Evolutionary conservation across 768 basidiomycete genomes (phyloP).

Genomic region (Lentinula detonsa): DNA sequence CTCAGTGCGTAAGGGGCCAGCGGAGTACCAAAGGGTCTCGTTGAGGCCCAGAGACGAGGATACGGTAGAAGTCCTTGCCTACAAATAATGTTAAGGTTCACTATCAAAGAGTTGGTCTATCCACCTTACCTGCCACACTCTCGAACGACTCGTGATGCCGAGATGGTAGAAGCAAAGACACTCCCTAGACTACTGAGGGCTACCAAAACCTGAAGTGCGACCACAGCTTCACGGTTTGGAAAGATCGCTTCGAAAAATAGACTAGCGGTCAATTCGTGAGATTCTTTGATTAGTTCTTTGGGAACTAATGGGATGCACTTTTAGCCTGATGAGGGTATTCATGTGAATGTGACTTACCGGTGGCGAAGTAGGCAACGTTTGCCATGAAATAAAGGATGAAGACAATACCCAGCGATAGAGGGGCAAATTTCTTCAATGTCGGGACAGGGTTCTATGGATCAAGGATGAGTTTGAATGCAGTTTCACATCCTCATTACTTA

Average conservation of each 20-base stretch:
- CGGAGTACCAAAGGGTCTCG: constrained; percentile 46
- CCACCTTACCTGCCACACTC: constrained; percentile 30
- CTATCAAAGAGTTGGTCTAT: neutral
- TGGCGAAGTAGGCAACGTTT: constrained; percentile 36
- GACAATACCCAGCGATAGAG: constrained; percentile 39
- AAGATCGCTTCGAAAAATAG: constrained; percentile 48
- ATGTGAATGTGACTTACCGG: constrained; percentile 13
- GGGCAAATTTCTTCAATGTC: constrained; percentile 39
- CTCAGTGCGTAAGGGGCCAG: constrained; percentile 38
- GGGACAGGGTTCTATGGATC: constrained; percentile 29
- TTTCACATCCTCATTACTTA: neutral
- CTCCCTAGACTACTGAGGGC: constrained; percentile 36
- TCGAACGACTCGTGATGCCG: constrained; percentile 38
- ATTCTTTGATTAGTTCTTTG: constrained; percentile 33
- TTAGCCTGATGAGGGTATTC: neutral
- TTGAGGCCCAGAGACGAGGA: constrained; percentile 43
- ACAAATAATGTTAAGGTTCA: neutral
- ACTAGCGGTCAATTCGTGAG: constrained; percentile 39
- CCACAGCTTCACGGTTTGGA: constrained; percentile 27
- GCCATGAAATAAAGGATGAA: constrained; percentile 41
- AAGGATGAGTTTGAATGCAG: neutral
- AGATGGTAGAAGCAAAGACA: constrained; percentile 29
- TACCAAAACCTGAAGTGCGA: constrained; percentile 30
- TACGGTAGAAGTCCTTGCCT: constrained; percentile 49
- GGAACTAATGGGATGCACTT: constrained; percentile 22